These are phyloP conservation scores for Venturia pyrina DNA, from an alignment of 2,329 filamentous ascomycete genomes.

Conservation along the genomic window DNA sequence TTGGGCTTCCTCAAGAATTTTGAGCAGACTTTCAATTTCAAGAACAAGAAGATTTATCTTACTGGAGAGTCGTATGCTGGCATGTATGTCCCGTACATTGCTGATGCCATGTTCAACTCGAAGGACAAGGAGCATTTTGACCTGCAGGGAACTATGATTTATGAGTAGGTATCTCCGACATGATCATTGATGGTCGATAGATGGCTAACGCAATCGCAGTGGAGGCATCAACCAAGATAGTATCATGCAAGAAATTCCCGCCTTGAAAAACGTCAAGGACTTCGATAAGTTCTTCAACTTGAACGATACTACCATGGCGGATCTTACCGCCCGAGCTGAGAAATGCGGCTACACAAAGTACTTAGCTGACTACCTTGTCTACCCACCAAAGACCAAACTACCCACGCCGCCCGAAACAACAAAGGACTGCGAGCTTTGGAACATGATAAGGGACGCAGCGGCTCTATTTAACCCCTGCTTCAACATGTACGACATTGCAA, in stretches of 20 bases:
- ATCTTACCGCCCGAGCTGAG: conserved; percentile 43
- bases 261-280: conserved; percentile 50
- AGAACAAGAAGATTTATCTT: conserved; percentile 61
- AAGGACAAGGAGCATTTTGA: conserved; percentile 60
- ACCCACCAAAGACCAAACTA: conserved; percentile 54
- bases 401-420: conserved; percentile 40
- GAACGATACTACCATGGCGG: conserved; percentile 47
- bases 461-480: conserved; percentile 13
- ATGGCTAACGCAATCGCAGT: background rate
- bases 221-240: background rate
- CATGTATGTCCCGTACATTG: conserved; percentile 56
- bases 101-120: conserved; percentile 59
- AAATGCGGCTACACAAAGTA: conserved; percentile 55
- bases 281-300: conserved; percentile 52
- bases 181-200: background rate
- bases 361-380: conserved; percentile 52
- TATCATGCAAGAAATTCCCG: conserved; percentile 29
- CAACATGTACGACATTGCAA: conserved; percentile 16
- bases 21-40: conserved; percentile 56
- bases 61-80: conserved; percentile 65
- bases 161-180: conserved; percentile 36
- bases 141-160: conserved; percentile 58
- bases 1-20: conserved; percentile 74
- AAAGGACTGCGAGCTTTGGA: conserved; percentile 48
- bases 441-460: conserved; percentile 42